phyloP scores from a whole-genome alignment of 176 grass and related monocot species.

The Elymus sibiricus region DNA sequence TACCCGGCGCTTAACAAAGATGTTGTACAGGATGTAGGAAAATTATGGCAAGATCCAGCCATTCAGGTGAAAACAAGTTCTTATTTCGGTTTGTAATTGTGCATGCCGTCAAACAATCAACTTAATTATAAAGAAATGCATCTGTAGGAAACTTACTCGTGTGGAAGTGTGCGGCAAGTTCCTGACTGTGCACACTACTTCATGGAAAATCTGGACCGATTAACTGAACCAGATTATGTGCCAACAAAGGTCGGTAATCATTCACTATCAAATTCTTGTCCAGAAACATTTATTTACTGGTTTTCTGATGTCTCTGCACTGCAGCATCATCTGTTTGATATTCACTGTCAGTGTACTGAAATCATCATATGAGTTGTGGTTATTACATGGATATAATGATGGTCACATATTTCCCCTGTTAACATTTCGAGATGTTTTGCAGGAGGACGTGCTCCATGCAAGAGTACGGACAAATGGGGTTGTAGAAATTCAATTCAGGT shows the following conservation, averaged over 20 bases:
- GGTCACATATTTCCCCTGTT: not conserved
- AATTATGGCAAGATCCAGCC: too few species aligned
- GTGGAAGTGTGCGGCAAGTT: too few species aligned
- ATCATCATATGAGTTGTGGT: not conserved
- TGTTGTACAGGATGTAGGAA: too few species aligned
- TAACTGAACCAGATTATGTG: conserved; percentile 73
- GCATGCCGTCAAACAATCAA: too few species aligned
- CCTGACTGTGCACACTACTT: too few species aligned
- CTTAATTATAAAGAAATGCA: too few species aligned
- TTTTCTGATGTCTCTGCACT: not conserved
- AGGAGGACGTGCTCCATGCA: conserved; percentile 96
- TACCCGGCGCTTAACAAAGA: too few species aligned
- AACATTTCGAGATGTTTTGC: conserved; percentile 4
- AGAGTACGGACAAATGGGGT: conserved; percentile 92
- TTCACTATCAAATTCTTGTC: not conserved
- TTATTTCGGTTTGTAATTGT: too few species aligned
- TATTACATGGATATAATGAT: not conserved
- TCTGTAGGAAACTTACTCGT: too few species aligned
- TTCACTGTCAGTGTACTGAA: not conserved
- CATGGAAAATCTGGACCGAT: conserved; percentile 83
- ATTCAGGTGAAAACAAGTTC: too few species aligned
- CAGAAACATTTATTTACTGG: not conserved
- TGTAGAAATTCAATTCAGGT: conserved; percentile 98
- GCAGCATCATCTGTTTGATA: not conserved
- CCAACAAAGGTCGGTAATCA: conserved; percentile 69